Evolutionary conservation across 805 yeast species (phyloP).

Genomic region (Pichia heedii): DNA sequence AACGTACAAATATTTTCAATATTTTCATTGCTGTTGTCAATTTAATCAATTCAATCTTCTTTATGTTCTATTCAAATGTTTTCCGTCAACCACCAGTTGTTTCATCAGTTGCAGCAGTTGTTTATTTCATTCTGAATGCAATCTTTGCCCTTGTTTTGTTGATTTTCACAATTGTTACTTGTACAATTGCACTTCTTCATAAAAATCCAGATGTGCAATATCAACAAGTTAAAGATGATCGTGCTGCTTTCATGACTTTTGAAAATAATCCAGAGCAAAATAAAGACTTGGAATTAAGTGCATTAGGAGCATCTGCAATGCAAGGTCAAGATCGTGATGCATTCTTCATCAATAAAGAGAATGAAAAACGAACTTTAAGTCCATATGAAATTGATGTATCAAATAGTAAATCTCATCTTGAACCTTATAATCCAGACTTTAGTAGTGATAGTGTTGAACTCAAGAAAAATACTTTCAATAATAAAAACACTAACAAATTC

Average conservation of each 20-base stretch:
- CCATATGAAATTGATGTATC: conserved; percentile 4
- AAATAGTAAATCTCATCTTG: conserved; percentile 4
- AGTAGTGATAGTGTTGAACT: conserved; percentile 5
- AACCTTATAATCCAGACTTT: conserved; percentile 3
- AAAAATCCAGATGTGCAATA: conserved; percentile 93
- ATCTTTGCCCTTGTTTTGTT: conserved; percentile 73
- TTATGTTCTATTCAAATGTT: conserved; percentile 77
- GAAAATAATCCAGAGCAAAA: conserved; percentile 33
- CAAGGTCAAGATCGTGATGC: conserved; percentile 43
- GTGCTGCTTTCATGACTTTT: conserved; percentile 88
- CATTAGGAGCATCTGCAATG: conserved; percentile 63
- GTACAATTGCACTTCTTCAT: conserved; percentile 72
- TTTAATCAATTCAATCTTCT: conserved; percentile 76
- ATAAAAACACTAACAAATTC: background rate
- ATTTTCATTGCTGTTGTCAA: conserved; percentile 75
- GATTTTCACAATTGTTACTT: conserved; percentile 79
- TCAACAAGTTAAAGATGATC: conserved; percentile 93
- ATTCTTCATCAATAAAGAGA: conserved; percentile 1
- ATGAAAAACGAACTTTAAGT: conserved; percentile 3
- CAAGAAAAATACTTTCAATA: background rate
- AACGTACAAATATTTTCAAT: conserved; percentile 88
- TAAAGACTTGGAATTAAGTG: conserved; percentile 57
- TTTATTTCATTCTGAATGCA: conserved; percentile 84
- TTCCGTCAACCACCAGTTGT: conserved; percentile 81
- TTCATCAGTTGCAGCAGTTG: conserved; percentile 86